A percentile compares a stretch with the other conserved stretches of the same genome.
Evolutionary conservation across 2,329 filamentous ascomycete species (phyloP).

Genomic region (Talaromyces sp.): DNA sequence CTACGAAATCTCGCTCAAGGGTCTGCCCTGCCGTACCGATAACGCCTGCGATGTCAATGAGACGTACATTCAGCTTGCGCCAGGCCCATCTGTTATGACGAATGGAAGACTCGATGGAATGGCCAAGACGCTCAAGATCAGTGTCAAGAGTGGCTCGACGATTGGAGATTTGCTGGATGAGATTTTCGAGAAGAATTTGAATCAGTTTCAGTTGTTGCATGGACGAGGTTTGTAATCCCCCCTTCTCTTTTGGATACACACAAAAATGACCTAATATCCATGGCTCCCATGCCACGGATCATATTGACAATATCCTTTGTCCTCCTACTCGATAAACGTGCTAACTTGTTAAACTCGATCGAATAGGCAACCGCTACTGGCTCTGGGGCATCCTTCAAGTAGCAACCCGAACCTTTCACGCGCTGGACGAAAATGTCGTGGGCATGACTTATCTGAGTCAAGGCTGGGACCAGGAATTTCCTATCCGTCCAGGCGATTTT

Average conservation of each 20-base stretch:
- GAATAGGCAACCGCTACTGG: constrained; percentile 7
- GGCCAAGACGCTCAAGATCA: constrained; percentile 6
- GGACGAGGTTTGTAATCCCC: constrained; percentile 1
- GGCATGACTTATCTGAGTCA: background rate
- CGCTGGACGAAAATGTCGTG: background rate
- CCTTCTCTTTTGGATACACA: too few relatives aligned
- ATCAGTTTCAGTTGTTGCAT: constrained; percentile 4
- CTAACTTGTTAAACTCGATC: background rate
- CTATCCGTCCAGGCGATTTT: constrained; percentile 7
- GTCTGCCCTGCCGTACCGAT: background rate
- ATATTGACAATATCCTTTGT: background rate
- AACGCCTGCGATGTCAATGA: background rate
- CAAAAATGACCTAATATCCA: background rate
- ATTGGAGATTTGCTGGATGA: constrained; percentile 11
- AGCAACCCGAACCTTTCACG: background rate
- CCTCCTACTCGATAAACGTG: background rate
- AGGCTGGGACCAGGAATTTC: constrained; percentile 8
- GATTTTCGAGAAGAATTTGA: constrained; percentile 1
- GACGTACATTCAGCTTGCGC: background rate
- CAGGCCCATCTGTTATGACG: background rate
- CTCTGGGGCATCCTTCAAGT: background rate
- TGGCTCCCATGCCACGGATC: background rate
- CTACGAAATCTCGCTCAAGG: background rate
- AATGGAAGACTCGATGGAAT: background rate
- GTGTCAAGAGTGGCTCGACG: background rate